Percentiles rank a stretch among this genome's conserved stretches.
Evolutionary conservation across 1,284 basidiomycete genomes (phyloP).

Genomic region (Tetrapyrgos nigripes): DNA sequence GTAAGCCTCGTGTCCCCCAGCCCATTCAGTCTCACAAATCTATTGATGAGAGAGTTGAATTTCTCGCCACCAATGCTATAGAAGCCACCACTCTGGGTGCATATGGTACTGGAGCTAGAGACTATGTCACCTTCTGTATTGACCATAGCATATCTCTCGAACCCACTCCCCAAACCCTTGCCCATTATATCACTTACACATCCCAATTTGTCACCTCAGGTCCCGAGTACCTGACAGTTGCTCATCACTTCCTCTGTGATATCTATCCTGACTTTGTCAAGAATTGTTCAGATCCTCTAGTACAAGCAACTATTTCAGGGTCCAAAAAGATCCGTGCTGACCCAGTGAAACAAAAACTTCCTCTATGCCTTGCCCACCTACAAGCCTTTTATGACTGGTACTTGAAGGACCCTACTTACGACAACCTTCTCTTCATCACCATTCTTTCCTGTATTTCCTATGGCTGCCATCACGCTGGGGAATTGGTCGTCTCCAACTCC

Average conservation of each 20-base stretch:
- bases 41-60: slow-evolving; percentile 8
- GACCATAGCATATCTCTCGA: too few relatives aligned
- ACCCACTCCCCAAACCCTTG: slow-evolving; percentile 27
- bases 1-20: slow-evolving; percentile 2
- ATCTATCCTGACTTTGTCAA: too few relatives aligned
- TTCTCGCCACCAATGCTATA: slow-evolving; percentile 24
- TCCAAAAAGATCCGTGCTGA: slow-evolving; percentile 21
- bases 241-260: too few relatives aligned
- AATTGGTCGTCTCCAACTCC: slow-evolving; percentile 25
- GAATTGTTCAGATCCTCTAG: slow-evolving; percentile 13
- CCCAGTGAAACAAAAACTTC: slow-evolving; percentile 22
- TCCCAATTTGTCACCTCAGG: slow-evolving; percentile 24
- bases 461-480: slow-evolving; percentile 28
- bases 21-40: too few relatives aligned
- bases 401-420: slow-evolving; percentile 8
- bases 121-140: slow-evolving; percentile 30
- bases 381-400: slow-evolving; percentile 15
- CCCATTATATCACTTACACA: slow-evolving; percentile 24
- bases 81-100: slow-evolving; percentile 23
- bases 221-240: slow-evolving; percentile 26
- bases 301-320: slow-evolving; percentile 21
- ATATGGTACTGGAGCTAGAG: slow-evolving; percentile 27
- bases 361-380: slow-evolving; percentile 24
- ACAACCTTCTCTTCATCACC: slow-evolving; percentile 30
- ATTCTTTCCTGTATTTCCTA: too few relatives aligned